Conservation (phyloP, 345 rosid species). For the Sonneratia alba region DNA sequence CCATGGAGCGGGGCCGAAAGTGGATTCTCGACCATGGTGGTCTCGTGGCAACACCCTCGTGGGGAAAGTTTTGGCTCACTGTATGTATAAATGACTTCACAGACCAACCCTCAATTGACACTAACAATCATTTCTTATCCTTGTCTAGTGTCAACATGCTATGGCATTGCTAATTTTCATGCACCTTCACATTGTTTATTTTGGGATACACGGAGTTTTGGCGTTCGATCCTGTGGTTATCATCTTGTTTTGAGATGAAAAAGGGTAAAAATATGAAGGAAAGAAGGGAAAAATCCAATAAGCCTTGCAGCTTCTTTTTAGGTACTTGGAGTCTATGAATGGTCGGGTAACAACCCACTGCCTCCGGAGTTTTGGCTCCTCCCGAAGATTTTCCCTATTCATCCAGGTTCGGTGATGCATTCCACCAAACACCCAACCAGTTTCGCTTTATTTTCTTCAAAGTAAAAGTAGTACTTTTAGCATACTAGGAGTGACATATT, state of each 20-base stretch:
- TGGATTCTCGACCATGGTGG: slow-evolving; percentile 72
- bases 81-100: slow-evolving; percentile 13
- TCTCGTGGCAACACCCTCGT: slow-evolving; percentile 36
- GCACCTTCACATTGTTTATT: no score
- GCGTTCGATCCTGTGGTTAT: no score
- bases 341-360: slow-evolving; percentile 60
- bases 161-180: no score
- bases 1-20: slow-evolving; percentile 32
- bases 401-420: slow-evolving; percentile 25
- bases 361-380: slow-evolving; percentile 64
- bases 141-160: no score
- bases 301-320: slow-evolving; percentile 1
- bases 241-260: no score
- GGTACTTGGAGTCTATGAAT: slow-evolving; percentile 60
- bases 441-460: no score
- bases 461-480: background rate
- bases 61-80: slow-evolving; percentile 63
- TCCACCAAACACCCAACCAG: no score
- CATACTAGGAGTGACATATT: background rate
- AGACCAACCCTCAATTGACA: background rate
- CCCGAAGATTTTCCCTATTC: slow-evolving; percentile 40
- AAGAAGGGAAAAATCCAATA: background rate
- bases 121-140: no score
- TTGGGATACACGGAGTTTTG: no score
- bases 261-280: background rate